Base-by-base conservation (phyloP, 2,329 filamentous ascomycete species). In the Neoscytalidium dimidiatum region DNA sequence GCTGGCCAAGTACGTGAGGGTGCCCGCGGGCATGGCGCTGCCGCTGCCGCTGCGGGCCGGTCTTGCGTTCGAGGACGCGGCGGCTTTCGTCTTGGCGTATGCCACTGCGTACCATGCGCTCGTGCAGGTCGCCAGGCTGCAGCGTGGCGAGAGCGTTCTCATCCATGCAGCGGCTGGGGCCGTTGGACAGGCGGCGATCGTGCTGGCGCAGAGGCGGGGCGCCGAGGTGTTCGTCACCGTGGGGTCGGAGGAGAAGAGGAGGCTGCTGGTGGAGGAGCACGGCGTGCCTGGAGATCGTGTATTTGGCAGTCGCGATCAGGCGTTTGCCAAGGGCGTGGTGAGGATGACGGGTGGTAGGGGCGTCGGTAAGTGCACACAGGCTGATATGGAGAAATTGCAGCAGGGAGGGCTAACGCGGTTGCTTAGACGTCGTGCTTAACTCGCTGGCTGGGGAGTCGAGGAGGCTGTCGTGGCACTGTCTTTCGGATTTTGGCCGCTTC, bases 401-500 rank as follows among this genome's bases (percentile, higher is more conserved):
- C n/a, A n/a, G n/a, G n/a, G n/a, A n/a, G n/a, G n/a, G n/a, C n/a
- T n/a, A n/a, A n/a, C n/a, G n/a, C n/a, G n/a, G n/a, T n/a, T n/a
- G n/a, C n/a, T 21, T 43, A 19, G 46, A 49, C 29, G 46, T 78
- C 4, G 68, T 77, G 7, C 65, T 78, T 46, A 78, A 78, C 64
- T 70, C 70, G 6, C 64, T 70, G 2, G 49, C 66, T 5, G 75
- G 76, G 1, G 67, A 72, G 19, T 38, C 68, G 1, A 67, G 76
- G 2, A 53, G 67, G 21, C 60, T 67, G 28, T 68, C 70, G 2
- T 76, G 71, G 72, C 58, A 69, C 4, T 68, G 67, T 51, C 35
- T 75, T 11, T 74, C 75, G 1, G 62, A 67, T 1, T 73, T 72
- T 31, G 76, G 76, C 4, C 68, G 69, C 14, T 69, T 78, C 71